Conservation (phyloP, 805 yeast genomes). For the Kodamaea laetipori region DNA sequence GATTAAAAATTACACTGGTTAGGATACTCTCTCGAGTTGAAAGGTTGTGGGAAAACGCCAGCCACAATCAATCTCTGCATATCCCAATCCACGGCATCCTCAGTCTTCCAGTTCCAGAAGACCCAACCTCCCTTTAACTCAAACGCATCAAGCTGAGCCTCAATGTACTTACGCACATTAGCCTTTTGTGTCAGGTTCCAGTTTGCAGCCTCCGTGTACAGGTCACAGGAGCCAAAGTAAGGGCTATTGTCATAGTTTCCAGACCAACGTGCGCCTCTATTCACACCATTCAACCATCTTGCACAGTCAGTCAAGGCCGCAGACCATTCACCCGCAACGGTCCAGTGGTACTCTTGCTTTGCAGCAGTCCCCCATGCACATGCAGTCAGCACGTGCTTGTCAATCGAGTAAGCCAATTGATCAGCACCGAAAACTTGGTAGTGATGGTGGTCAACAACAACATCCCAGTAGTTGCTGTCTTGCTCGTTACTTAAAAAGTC, state of each 20-base stretch:
- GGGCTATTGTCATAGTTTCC: constrained; percentile 50
- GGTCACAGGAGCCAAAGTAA: constrained; percentile 62
- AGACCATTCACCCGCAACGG: constrained; percentile 71
- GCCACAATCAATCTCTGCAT: constrained; percentile 56
- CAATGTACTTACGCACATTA: constrained; percentile 69
- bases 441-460: constrained; percentile 85
- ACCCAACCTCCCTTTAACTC: constrained; percentile 83
- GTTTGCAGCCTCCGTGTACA: constrained; percentile 28
- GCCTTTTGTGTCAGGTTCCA: constrained; percentile 63
- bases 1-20: constrained; percentile 63
- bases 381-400: constrained; percentile 55
- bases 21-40: constrained; percentile 65
- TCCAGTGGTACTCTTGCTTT: constrained; percentile 65
- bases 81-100: constrained; percentile 84
- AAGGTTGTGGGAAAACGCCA: constrained; percentile 80
- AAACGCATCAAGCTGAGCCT: constrained; percentile 86
- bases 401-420: constrained; percentile 60
- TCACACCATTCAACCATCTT: constrained; percentile 85
- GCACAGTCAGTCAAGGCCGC: constrained; percentile 92
- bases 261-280: constrained; percentile 78
- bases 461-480: constrained; percentile 53
- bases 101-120: constrained; percentile 94
- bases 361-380: constrained; percentile 33
- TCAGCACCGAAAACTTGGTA: constrained; percentile 78
- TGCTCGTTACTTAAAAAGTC: constrained; percentile 42